Conservation (phyloP, 176 grass and related monocot species). For the Carex cristatella region DNA sequence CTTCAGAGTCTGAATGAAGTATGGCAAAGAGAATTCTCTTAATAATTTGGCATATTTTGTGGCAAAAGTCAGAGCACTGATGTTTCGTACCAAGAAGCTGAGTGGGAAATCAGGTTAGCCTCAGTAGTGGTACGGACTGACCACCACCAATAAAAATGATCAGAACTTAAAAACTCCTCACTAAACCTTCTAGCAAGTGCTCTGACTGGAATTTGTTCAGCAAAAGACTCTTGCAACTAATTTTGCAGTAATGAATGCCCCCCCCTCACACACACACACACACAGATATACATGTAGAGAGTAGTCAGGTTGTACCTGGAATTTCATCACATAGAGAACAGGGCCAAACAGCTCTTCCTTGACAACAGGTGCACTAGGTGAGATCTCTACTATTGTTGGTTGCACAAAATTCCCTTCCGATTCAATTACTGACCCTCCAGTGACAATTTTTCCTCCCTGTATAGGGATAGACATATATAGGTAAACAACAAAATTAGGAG, state of each 20-base stretch:
- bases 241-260: too few species aligned
- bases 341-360: slow-evolving; percentile 96
- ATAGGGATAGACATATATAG: not conserved
- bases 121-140: too few species aligned
- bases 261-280: too few species aligned
- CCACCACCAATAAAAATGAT: too few species aligned
- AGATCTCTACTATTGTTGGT: slow-evolving; percentile 91
- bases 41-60: not conserved
- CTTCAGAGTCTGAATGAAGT: slow-evolving; percentile 52
- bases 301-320: slow-evolving; percentile 36
- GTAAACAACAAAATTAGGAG: not conserved
- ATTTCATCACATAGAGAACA: slow-evolving; percentile 98
- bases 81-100: not conserved
- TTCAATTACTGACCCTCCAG: slow-evolving; percentile 74
- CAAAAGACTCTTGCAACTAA: too few species aligned
- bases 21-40: slow-evolving; percentile 10
- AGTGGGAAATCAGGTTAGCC: not conserved
- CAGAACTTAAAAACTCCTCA: too few species aligned
- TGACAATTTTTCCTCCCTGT: slow-evolving; percentile 86
- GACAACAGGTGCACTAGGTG: slow-evolving; percentile 60
- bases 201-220: too few species aligned
- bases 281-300: not conserved
- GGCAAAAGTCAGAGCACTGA: not conserved
- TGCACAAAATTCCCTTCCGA: slow-evolving; percentile 81
- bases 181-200: too few species aligned